phyloP scores from a whole-genome alignment of 371 early-diverging fungal species.

The Coemansia sp. region DNA sequence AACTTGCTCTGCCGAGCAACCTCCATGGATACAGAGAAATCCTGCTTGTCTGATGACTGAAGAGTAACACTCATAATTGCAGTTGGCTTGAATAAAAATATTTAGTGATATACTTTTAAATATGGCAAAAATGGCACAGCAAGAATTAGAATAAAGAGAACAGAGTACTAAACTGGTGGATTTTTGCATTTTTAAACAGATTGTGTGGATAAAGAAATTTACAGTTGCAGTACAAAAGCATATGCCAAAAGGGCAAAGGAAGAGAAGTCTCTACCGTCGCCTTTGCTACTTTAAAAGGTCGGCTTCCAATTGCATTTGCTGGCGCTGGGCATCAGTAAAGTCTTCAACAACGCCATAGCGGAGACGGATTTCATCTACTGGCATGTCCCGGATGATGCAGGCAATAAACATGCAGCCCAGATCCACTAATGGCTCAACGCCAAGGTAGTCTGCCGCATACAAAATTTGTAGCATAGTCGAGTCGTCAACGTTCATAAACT shows the following conservation, averaged over 20 bases:
- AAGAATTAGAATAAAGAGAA: neutral
- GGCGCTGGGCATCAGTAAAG: conserved; percentile 94
- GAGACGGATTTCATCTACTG: conserved; percentile 87
- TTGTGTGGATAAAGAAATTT: neutral
- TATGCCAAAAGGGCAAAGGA: neutral
- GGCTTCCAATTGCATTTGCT: conserved; percentile 78
- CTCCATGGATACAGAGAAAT: conserved; percentile 48
- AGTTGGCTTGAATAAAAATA: neutral
- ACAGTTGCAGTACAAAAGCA: neutral
- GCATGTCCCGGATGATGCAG: conserved; percentile 93
- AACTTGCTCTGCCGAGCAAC: conserved; percentile 85
- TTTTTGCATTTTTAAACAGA: too few relatives aligned
- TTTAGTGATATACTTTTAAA: neutral
- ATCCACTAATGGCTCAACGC: conserved; percentile 89
- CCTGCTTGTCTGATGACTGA: conserved; percentile 36
- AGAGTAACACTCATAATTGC: neutral
- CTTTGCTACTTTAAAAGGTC: conserved; percentile 50
- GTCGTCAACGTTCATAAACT: conserved; percentile 72
- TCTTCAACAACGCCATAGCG: conserved; percentile 92
- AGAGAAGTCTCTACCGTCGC: too few relatives aligned
- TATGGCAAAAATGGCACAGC: neutral
- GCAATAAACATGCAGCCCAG: conserved; percentile 94
- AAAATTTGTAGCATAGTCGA: conserved; percentile 71
- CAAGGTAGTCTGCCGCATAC: conserved; percentile 91
- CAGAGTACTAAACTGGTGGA: neutral